phyloP scores from a whole-genome alignment of 2,329 filamentous ascomycete species.

The Ceratocystis eucalypticola region DNA sequence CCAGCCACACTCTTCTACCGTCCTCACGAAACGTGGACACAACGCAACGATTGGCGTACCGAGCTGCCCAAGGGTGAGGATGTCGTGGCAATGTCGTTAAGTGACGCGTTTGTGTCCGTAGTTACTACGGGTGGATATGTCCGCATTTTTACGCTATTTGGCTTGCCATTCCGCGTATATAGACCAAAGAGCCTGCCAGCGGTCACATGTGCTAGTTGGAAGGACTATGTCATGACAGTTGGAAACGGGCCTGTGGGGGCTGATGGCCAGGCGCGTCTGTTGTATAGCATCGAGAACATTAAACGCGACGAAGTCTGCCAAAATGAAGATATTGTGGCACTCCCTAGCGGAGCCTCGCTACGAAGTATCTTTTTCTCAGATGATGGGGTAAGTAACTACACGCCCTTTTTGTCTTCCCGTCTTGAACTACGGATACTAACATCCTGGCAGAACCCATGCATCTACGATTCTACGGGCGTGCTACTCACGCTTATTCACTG shows the following conservation, averaged over 20 bases:
- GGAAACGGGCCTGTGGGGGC: conserved; percentile 78
- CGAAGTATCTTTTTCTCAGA: conserved; percentile 86
- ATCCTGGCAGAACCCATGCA: conserved; percentile 62
- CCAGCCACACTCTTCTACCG: conserved; percentile 87
- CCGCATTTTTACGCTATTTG: conserved; percentile 83
- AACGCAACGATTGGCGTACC: conserved; percentile 79
- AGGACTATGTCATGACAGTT: conserved; percentile 90
- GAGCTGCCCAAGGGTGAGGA: conserved; percentile 76
- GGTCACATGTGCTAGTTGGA: conserved; percentile 86
- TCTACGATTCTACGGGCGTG: conserved; percentile 87
- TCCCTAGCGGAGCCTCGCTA: conserved; percentile 59
- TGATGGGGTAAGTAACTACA: conserved; percentile 51
- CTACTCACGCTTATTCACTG: conserved; percentile 81
- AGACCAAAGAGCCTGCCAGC: conserved; percentile 80
- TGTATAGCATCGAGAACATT: conserved; percentile 90
- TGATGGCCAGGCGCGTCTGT: conserved; percentile 62
- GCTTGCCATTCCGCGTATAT: conserved; percentile 77
- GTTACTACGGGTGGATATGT: conserved; percentile 81
- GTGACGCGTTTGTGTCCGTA: conserved; percentile 79
- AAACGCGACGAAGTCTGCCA: conserved; percentile 90
- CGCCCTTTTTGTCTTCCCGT: background rate
- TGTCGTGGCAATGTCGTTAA: conserved; percentile 77
- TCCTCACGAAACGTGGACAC: conserved; percentile 93
- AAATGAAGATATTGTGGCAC: conserved; percentile 78
- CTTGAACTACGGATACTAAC: conserved; percentile 9